Evolutionary conservation across 2,329 filamentous ascomycete genomes (phyloP).

Genomic region (Claviceps capensis): DNA sequence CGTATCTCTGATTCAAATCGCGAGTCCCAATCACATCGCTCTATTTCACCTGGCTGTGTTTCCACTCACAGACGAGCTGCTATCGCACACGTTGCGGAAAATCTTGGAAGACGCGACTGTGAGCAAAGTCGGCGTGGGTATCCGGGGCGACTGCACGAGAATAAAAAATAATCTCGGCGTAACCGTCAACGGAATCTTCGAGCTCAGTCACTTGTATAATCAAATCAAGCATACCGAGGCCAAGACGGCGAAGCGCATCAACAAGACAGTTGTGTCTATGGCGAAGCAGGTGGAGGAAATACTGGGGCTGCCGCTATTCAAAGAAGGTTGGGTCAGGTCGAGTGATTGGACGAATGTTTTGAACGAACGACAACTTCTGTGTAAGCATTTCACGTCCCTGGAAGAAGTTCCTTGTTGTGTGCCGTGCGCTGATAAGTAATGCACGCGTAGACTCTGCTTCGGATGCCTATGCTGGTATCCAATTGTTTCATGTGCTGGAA

Average conservation of each 20-base stretch:
- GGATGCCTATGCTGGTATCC: conserved; percentile 68
- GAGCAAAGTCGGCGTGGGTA: conserved; percentile 63
- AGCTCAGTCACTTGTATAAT: conserved; percentile 71
- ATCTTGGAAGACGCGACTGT: conserved; percentile 60
- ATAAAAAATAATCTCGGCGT: conserved; percentile 54
- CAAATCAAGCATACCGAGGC: conserved; percentile 53
- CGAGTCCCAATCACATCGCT: conserved; percentile 60
- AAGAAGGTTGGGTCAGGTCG: conserved; percentile 53
- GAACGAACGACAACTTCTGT: conserved; percentile 50
- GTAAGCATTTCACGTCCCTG: conserved; percentile 32
- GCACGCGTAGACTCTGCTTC: conserved; percentile 52
- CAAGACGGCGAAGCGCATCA: conserved; percentile 41
- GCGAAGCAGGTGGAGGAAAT: conserved; percentile 57
- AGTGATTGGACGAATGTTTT: conserved; percentile 62
- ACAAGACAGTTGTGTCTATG: conserved; percentile 52
- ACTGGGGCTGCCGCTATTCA: conserved; percentile 61
- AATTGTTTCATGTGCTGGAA: conserved; percentile 61
- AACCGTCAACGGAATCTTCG: conserved; percentile 53
- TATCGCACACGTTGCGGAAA: conserved; percentile 55
- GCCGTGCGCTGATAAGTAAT: not conserved
- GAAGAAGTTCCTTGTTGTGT: conserved; percentile 5
- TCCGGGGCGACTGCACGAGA: conserved; percentile 57
- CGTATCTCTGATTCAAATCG: conserved; percentile 72
- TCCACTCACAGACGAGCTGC: conserved; percentile 37
- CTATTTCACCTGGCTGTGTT: conserved; percentile 70